Evolutionary conservation across 2,329 filamentous ascomycete genomes (phyloP).

Genomic region (Trichophyton verrucosum): DNA sequence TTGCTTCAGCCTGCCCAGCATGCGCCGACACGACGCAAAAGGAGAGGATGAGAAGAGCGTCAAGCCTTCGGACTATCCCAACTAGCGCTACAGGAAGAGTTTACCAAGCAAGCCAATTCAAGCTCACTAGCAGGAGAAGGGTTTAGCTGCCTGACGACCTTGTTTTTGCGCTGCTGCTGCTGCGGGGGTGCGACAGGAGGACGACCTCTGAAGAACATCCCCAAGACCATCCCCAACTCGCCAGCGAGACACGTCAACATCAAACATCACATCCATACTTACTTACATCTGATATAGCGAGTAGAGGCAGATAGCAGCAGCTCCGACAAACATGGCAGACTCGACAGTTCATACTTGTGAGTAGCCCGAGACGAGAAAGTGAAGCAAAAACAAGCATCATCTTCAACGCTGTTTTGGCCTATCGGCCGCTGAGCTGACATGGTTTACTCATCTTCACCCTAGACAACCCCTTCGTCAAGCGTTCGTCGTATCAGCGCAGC

Average conservation of each 20-base stretch:
- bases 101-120: not conserved
- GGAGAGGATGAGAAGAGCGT: not conserved
- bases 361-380: not conserved
- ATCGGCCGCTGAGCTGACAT: not conserved
- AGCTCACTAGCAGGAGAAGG: not conserved
- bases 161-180: not conserved
- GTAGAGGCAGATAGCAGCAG: not conserved
- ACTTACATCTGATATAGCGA: not conserved
- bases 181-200: not conserved
- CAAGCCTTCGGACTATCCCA: not conserved
- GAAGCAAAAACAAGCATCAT: not conserved
- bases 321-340: not conserved
- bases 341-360: not conserved
- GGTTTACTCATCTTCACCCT: constrained; percentile 1
- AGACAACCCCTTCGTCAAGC: constrained; percentile 67
- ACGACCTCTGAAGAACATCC: not conserved
- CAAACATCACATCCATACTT: not conserved
- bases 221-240: not conserved
- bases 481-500: constrained; percentile 50
- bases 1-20: not conserved
- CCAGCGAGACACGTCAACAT: not conserved
- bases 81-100: not conserved
- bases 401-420: not conserved
- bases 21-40: not conserved
- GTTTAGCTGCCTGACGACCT: not conserved